A percentile compares a stretch with the other conserved stretches of the same genome.
Evolutionary conservation across 2,329 filamentous ascomycete genomes (phyloP).

Genomic region (Xylariomycetidae sp.): DNA sequence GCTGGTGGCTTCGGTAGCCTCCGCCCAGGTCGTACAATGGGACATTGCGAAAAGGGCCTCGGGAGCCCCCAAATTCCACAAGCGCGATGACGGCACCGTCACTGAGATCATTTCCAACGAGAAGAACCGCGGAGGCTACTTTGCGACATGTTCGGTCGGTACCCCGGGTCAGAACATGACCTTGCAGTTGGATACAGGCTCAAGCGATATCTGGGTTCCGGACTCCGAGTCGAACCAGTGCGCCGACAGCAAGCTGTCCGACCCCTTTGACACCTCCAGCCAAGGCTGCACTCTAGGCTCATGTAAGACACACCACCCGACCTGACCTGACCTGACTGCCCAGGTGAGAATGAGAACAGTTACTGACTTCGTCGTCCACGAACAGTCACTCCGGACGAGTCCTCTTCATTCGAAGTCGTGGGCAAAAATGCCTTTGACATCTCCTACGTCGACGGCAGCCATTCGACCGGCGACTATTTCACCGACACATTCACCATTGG

Average conservation of each 20-base stretch:
- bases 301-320: constrained; percentile 31
- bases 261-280: no score
- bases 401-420: constrained; percentile 39
- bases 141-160: constrained; percentile 50
- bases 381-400: constrained; percentile 39
- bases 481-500: constrained; percentile 51
- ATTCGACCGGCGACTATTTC: constrained; percentile 52
- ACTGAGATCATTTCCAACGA: constrained; percentile 41
- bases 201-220: constrained; percentile 59
- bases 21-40: constrained; percentile 40
- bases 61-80: constrained; percentile 24
- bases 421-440: constrained; percentile 47
- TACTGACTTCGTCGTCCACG: not conserved
- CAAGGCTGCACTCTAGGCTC: constrained; percentile 38
- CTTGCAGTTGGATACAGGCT: constrained; percentile 59
- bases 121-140: constrained; percentile 43
- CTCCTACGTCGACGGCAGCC: constrained; percentile 55
- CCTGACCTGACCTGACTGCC: no score
- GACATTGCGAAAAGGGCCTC: constrained; percentile 35
- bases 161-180: constrained; percentile 51
- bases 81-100: constrained; percentile 33
- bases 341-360: not conserved
- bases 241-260: no score
- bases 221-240: constrained; percentile 13
- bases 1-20: constrained; percentile 20